Base-by-base conservation (phyloP, 2,329 filamentous ascomycete species). In the Exophiala dermatitidis region DNA sequence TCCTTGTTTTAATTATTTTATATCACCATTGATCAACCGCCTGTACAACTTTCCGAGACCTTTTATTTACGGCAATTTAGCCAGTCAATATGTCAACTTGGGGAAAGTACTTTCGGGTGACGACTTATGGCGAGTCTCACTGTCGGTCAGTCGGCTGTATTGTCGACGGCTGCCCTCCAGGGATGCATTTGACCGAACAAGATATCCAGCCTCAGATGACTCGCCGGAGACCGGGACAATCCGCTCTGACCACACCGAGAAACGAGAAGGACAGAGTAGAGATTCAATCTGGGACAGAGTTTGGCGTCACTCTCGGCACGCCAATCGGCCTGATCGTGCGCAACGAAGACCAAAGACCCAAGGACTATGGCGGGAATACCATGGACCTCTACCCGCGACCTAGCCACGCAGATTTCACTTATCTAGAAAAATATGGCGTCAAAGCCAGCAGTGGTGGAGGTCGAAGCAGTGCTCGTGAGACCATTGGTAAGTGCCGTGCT, bases 181-280 rank as follows among this genome's bases (percentile, higher is more conserved):
- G 88, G 65, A 85, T 97, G 78, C 76, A 84, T 65, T 82, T 97
- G 69, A 86, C 82, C 58, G 90, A 95, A 72, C 77, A 76, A 50
- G 88, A 94, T 67, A 94, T 97, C 68, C 91, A 98, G 73, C 90
- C 90, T 46, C 90, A 96, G 74, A 88, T 97, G 81, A 94, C 86
- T 59, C 85, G 91, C 60, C 82, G 91, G 57, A 81, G 91, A 56
- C 91, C 91, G 3, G 91, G 91, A 42, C 91, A 98, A 72, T 88
- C 83, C 63, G 83, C 84, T 59, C 86, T 97, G 65, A 95, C 90
- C 2, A 97, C 93, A 1, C 91, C 91, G 12, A 83, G 93, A 63
- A 83, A 96, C 70, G 91, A 97, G 73, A 91, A 91, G 71, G 93
- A 97, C 71, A 77, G 78, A 46, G 90, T 97, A 28, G 82, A 90